Evolutionary conservation across 768 basidiomycete species (phyloP), one percentile per base, ranked within the genome.

Genomic region (Russula foetens): DNA sequence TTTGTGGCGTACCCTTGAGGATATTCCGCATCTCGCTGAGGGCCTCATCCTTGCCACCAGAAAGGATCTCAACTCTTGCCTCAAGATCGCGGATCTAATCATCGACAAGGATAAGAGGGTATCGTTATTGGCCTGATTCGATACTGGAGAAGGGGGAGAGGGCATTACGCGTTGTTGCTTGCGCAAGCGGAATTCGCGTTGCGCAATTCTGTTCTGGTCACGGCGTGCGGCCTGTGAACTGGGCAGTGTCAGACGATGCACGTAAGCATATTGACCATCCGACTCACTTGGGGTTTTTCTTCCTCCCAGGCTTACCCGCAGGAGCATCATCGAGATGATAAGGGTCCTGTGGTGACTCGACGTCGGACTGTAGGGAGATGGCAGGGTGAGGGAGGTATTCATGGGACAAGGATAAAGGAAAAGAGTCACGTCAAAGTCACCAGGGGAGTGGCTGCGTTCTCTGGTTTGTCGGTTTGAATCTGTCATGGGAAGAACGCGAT

Each of bases 31-130:
- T 81, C 71, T 94, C 88, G 29, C 81, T 83, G 56, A 92, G 75
- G 7, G 91, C 85, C 72, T 96, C 91, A 78, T 94, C 94, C 68
- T 92, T 86, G 44, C 90, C 90, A 21, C 91, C 92, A 6, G 93
- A 96, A 19, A 97, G 80, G 8, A 97, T 85, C 73, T 95, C 93
- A n/a, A 97, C 92, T 47, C 90, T 84, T 21, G 93, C 93, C 75
- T 97, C 94, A 39, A 97, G 83, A 74, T 97, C 94, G 23, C 93
- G 90, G 72, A 97, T 94, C 91, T 97, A 48, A 56, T 7, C 23
- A 56, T 7, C 23, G 33, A 21, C 11, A 11, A 11, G n/a, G 19
- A 53, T 39, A 53, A 24, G 41, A 31, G 19, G 28, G 19, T 33
- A 19, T 35, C 41, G 49, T 45, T 31, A 62, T 41, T 7, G 19